Base-by-base conservation (phyloP, 352 stramenopile genomes). In the Globisporangium radiosum region DNA sequence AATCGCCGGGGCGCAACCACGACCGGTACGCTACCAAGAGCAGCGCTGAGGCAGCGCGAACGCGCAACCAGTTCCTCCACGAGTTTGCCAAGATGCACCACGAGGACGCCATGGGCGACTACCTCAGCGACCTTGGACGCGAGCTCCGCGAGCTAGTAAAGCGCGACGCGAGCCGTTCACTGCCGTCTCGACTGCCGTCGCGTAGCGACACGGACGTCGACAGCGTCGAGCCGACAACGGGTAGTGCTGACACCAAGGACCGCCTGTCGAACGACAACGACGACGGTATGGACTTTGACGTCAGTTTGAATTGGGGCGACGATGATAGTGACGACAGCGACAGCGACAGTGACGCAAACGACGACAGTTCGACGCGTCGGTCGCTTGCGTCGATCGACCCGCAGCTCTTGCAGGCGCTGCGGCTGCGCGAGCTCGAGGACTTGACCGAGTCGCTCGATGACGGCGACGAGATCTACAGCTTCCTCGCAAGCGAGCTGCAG, bases 401-500 rank as follows among this genome's bases (percentile, higher is more conserved):
- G 5, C 53, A 69, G 14, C 51, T 59, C 4, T 44, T 51, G 39
- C 48, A 43, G 2, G 64, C 64, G 1, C 47, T 62, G 13, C 47
- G 40, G 19, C 47, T 48, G 25, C 55, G 56, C 11, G 62, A 73
- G 5, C 43, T 68, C 6, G 63, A 69, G 14, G 59, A 75, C 8
- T 43, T 77, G 8, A 55, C 48, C 15, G 39, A 19, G 0, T 7
- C 76, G 6, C 60, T 77, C 14, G 84, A 87, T 25, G 72, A 87
- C 56, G 80, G 73, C 0, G 79, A 89, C 37, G 79, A 86, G 39
- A 83, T 87, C 37, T 89, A 85, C 45, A 62, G 70, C 6, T 83
- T 87, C 48, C 57, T 87, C 9, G 62, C 68, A 0, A 65, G 66
- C 42, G 75, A 88, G 44, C 58, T 86, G 8, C 67, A 82, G 50